Conservation (phyloP, 371 early-diverging fungal genomes). For the Mortierella sp. region DNA sequence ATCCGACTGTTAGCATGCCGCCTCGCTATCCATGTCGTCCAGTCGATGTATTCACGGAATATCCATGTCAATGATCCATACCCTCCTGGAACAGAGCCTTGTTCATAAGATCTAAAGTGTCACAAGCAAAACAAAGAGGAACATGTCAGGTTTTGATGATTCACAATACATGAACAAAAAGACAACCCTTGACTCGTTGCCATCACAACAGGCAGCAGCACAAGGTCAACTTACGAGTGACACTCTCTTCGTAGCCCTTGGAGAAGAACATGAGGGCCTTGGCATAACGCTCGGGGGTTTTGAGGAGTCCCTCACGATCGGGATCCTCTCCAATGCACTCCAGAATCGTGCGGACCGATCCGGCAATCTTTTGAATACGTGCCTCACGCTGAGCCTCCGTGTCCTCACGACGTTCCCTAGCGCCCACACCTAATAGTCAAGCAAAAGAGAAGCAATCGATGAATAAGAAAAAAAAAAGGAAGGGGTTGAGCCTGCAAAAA, state of each 20-base stretch:
- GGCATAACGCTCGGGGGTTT: constrained; percentile 97
- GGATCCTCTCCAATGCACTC: constrained; percentile 97
- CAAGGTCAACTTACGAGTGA: constrained; percentile 69
- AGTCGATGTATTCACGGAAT: background rate
- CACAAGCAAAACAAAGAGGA: background rate
- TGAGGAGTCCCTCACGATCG: constrained; percentile 92
- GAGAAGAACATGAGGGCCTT: constrained; percentile 98
- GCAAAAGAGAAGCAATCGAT: background rate
- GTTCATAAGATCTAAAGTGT: constrained; percentile 79
- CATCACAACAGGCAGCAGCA: background rate
- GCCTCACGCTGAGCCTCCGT: constrained; percentile 74
- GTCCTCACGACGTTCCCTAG: constrained; percentile 84
- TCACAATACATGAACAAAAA: background rate
- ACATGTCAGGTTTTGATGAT: background rate
- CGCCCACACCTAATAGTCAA: constrained; percentile 67
- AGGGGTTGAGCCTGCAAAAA: too few relatives aligned
- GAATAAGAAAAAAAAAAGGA: background rate
- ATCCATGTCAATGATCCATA: constrained; percentile 44
- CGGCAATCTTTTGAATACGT: constrained; percentile 83
- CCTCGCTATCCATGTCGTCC: background rate
- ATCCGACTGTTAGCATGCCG: background rate
- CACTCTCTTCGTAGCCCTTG: constrained; percentile 93
- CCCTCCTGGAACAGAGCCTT: constrained; percentile 97
- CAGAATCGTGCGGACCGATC: constrained; percentile 89
- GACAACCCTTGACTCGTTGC: background rate